Evolutionary conservation across 73 alveolate genomes (phyloP).

Genomic region (Paramecium bursaria): DNA sequence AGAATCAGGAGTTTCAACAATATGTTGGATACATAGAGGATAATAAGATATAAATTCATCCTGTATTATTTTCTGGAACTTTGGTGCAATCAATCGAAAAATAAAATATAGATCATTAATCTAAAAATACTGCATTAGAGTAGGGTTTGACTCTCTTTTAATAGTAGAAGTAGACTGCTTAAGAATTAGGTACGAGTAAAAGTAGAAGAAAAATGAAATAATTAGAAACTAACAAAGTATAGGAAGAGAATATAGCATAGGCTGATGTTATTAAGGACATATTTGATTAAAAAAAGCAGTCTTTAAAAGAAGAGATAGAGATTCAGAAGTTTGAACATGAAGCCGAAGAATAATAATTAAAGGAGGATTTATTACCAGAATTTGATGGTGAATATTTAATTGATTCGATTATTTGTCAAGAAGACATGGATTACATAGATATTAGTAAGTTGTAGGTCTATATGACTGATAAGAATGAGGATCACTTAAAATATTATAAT

Average conservation of each 20-base stretch:
- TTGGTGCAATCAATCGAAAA: neutral
- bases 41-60: neutral
- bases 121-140: neutral
- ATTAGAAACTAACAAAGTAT: neutral
- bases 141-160: neutral
- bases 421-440: slow-evolving; percentile 51
- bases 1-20: too few relatives aligned
- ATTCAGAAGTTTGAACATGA: slow-evolving; percentile 12
- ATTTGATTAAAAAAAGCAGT: neutral
- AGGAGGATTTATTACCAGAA: slow-evolving; percentile 55
- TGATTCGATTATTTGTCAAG: slow-evolving; percentile 18
- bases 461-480: slow-evolving; percentile 23
- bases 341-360: slow-evolving; percentile 16
- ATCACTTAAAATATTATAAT: slow-evolving; percentile 9
- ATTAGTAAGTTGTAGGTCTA: slow-evolving; percentile 15
- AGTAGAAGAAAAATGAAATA: slow-evolving; percentile 13
- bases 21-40: neutral
- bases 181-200: slow-evolving; percentile 53
- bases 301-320: neutral
- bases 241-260: slow-evolving; percentile 1
- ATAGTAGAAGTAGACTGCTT: slow-evolving; percentile 24
- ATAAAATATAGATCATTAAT: neutral
- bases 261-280: slow-evolving; percentile 12
- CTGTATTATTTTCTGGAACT: neutral
- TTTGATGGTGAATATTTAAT: neutral